These are phyloP conservation scores for Pseudozyma hubeiensis DNA, from an alignment of 1,284 basidiomycete genomes.

Conservation along the genomic window DNA sequence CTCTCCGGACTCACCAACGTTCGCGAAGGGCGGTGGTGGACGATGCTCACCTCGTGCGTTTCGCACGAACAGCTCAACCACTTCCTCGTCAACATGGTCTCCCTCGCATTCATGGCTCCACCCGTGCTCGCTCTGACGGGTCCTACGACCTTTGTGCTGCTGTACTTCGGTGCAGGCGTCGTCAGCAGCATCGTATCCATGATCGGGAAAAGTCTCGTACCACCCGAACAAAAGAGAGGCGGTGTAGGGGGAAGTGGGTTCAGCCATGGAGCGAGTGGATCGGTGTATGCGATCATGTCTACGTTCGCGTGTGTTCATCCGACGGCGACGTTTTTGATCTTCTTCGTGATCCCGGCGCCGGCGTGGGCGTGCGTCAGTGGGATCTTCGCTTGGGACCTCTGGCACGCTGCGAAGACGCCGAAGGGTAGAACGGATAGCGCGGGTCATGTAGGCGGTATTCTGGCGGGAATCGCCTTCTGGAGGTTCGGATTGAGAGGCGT, in stretches of 20 bases:
- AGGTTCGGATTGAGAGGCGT: constrained; percentile 26
- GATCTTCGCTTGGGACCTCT: constrained; percentile 80
- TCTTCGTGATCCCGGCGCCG: constrained; percentile 79
- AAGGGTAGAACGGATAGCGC: constrained; percentile 74
- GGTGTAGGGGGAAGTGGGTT: background rate
- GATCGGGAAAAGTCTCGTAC: constrained; percentile 71
- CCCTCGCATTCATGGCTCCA: constrained; percentile 82
- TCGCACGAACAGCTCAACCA: constrained; percentile 71
- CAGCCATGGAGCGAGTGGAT: constrained; percentile 66
- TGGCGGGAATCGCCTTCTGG: constrained; percentile 74
- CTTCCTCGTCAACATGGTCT: constrained; percentile 81
- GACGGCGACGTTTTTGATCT: constrained; percentile 78
- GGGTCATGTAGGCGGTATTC: constrained; percentile 82
- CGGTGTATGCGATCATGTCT: constrained; percentile 77
- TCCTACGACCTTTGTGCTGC: constrained; percentile 76
- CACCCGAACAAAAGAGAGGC: background rate
- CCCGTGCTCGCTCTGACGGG: constrained; percentile 79
- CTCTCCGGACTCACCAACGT: constrained; percentile 75
- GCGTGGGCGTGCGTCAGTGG: constrained; percentile 83
- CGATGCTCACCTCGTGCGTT: constrained; percentile 75
- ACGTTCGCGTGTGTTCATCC: constrained; percentile 80
- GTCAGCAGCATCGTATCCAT: constrained; percentile 72
- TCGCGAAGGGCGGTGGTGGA: constrained; percentile 81
- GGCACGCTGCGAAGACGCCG: constrained; percentile 71
- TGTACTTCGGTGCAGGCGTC: constrained; percentile 77